A percentile compares a stretch with the other conserved stretches of the same genome.
These are phyloP conservation scores for Ustilago crameri DNA, from an alignment of 1,284 basidiomycete genomes.

Conservation along the genomic window DNA sequence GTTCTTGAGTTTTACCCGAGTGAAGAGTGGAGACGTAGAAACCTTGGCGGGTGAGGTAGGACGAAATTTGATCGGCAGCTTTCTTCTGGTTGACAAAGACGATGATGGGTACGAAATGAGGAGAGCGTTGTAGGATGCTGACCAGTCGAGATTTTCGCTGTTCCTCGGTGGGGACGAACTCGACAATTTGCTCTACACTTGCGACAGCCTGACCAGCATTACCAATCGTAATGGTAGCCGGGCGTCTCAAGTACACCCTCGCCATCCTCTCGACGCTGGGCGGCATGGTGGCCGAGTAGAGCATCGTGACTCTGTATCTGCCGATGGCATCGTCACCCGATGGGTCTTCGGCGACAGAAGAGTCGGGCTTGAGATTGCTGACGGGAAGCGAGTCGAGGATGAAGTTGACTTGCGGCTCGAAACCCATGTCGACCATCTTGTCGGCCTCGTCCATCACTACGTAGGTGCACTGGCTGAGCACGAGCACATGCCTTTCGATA, in stretches of 20 bases:
- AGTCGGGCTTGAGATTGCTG: slow-evolving; percentile 84
- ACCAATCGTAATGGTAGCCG: slow-evolving; percentile 95
- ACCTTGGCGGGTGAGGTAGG: slow-evolving; percentile 85
- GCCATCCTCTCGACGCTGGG: slow-evolving; percentile 92
- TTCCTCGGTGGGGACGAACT: slow-evolving; percentile 91
- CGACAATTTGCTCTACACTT: slow-evolving; percentile 94
- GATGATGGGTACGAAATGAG: slow-evolving; percentile 90
- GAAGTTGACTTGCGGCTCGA: slow-evolving; percentile 91
- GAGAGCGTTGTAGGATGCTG: slow-evolving; percentile 84
- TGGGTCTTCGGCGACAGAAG: slow-evolving; percentile 67
- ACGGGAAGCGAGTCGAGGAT: slow-evolving; percentile 92
- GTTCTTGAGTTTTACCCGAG: slow-evolving; percentile 96
- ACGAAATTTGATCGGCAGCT: slow-evolving; percentile 94
- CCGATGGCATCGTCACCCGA: slow-evolving; percentile 35
- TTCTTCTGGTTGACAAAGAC: slow-evolving; percentile 99
- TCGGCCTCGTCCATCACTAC: slow-evolving; percentile 99
- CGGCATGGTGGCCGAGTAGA: slow-evolving; percentile 99
- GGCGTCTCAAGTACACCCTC: slow-evolving; percentile 88
- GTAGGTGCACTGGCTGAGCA: slow-evolving; percentile 94
- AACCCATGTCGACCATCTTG: slow-evolving; percentile 97
- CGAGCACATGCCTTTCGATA: slow-evolving; percentile 92
- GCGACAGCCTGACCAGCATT: slow-evolving; percentile 97
- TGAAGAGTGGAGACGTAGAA: slow-evolving; percentile 90
- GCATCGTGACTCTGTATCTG: slow-evolving; percentile 71
- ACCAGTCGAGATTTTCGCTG: slow-evolving; percentile 91